These are phyloP conservation scores for Penicillium goetzii DNA, from an alignment of 495 filamentous ascomycete genomes.

Conservation along the genomic window DNA sequence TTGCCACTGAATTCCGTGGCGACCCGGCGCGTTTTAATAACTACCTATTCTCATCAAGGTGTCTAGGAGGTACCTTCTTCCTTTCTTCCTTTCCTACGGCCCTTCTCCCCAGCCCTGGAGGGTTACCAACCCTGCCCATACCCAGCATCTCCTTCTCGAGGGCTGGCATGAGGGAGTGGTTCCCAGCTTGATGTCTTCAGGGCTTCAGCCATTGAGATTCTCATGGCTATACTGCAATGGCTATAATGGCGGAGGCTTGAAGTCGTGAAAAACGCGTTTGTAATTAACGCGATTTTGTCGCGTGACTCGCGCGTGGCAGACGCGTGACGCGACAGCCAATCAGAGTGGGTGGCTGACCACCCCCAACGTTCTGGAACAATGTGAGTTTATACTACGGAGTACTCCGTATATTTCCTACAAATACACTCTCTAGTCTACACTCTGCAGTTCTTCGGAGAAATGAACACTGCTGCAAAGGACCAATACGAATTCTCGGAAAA, in stretches of 20 bases:
- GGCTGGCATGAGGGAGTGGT: slow-evolving; percentile 3
- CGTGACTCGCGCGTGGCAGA: slow-evolving; percentile 19
- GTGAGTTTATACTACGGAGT: neutral
- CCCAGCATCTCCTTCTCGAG: slow-evolving; percentile 4
- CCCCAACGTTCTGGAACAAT: neutral
- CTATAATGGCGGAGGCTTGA: neutral
- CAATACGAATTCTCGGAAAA: neutral
- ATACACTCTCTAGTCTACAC: neutral
- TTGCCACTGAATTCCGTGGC: slow-evolving; percentile 1
- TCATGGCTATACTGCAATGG: neutral
- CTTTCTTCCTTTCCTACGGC: neutral
- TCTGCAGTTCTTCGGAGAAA: neutral
- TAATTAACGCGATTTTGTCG: neutral
- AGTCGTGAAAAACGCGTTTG: neutral
- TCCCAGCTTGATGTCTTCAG: neutral
- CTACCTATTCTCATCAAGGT: neutral
- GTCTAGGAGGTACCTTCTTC: slow-evolving; percentile 1
- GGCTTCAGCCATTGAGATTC: neutral
- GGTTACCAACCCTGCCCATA: slow-evolving; percentile 5
- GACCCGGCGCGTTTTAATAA: slow-evolving; percentile 16
- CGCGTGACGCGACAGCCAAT: slow-evolving; percentile 33
- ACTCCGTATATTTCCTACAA: neutral
- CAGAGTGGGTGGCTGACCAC: slow-evolving; percentile 8
- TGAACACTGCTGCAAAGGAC: neutral
- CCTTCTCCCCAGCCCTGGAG: slow-evolving; percentile 10